Conservation (phyloP, 2,329 filamentous ascomycete species). For the Eurotiales sp. region DNA sequence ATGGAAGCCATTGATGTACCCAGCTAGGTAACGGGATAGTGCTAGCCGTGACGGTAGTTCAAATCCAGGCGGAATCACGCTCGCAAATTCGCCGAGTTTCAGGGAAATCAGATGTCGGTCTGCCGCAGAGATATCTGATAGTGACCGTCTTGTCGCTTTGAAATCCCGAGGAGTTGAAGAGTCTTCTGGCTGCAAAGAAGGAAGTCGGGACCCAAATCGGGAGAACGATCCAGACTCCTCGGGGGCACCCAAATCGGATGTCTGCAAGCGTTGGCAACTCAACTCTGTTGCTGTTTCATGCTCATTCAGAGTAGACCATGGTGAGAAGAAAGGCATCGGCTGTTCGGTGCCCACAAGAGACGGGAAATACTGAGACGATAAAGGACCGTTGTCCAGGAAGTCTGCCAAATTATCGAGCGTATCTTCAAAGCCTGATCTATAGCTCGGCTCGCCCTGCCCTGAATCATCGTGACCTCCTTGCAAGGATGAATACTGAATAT, state of each 20-base stretch:
- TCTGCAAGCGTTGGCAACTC: neutral
- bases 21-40: conserved; percentile 22
- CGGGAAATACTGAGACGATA: conserved; percentile 37
- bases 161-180: conserved; percentile 11
- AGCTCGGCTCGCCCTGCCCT: neutral
- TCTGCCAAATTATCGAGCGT: conserved; percentile 22
- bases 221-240: conserved; percentile 28
- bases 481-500: neutral
- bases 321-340: conserved; percentile 41
- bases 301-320: conserved; percentile 32
- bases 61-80: conserved; percentile 18
- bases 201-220: conserved; percentile 36
- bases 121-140: conserved; percentile 33
- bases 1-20: conserved; percentile 24
- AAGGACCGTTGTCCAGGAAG: conserved; percentile 36
- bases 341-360: conserved; percentile 39
- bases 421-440: conserved; percentile 5
- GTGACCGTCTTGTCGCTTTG: conserved; percentile 16
- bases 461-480: neutral
- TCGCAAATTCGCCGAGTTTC: conserved; percentile 20
- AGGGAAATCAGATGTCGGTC: conserved; percentile 26
- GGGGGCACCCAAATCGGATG: conserved; percentile 11
- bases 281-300: conserved; percentile 19
- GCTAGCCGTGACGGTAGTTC: conserved; percentile 22
- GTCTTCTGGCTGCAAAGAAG: conserved; percentile 38